Conservation (phyloP, 768 basidiomycete genomes). For the Kwoniella heveanensis region DNA sequence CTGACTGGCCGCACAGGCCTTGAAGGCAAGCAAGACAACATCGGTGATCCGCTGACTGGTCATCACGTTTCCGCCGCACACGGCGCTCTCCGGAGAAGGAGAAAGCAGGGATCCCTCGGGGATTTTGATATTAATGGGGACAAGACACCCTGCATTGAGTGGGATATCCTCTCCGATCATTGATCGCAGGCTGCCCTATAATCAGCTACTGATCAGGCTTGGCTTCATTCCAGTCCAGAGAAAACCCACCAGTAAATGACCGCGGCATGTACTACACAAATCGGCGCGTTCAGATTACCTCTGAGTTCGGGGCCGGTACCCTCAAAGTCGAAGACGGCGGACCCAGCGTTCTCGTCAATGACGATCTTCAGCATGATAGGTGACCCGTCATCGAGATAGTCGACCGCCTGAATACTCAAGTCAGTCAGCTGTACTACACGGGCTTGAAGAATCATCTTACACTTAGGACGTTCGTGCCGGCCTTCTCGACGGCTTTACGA, state of each 20-base stretch:
- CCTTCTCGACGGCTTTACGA: constrained; percentile 65
- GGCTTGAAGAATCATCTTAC: too few relatives aligned
- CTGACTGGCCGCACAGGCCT: constrained; percentile 47
- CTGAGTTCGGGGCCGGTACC: constrained; percentile 58
- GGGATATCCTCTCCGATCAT: constrained; percentile 66
- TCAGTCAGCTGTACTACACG: background rate
- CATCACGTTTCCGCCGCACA: constrained; percentile 44
- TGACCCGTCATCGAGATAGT: constrained; percentile 62
- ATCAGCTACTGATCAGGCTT: background rate
- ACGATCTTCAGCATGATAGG: constrained; percentile 64
- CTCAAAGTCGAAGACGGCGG: constrained; percentile 78
- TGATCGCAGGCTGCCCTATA: constrained; percentile 19
- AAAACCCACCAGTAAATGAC: constrained; percentile 49
- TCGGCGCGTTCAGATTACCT: constrained; percentile 49
- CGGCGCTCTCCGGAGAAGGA: constrained; percentile 42
- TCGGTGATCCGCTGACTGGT: constrained; percentile 50
- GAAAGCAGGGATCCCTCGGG: constrained; percentile 38
- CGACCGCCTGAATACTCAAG: constrained; percentile 62
- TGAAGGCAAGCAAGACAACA: constrained; percentile 45
- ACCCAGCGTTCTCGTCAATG: constrained; percentile 73
- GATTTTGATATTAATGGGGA: constrained; percentile 60
- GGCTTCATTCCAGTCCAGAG: background rate
- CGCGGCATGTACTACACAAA: constrained; percentile 34
- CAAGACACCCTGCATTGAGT: constrained; percentile 89
- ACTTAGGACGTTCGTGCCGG: constrained; percentile 56